Evolutionary conservation across 2,329 filamentous ascomycete species (phyloP).

Genomic region (Bipolaris zeicola): DNA sequence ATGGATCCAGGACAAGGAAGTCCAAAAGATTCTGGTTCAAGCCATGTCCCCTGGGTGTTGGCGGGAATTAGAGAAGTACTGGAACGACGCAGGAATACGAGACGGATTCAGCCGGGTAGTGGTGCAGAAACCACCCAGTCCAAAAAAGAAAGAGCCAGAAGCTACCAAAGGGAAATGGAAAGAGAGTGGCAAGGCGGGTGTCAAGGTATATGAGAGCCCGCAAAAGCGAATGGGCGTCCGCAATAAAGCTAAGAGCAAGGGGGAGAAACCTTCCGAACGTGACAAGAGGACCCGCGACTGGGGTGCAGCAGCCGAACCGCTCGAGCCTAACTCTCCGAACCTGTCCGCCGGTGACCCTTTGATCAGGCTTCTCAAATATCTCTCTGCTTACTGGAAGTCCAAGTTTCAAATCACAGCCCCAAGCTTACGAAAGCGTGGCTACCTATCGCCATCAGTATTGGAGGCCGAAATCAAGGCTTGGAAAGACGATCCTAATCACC

Average conservation of each 20-base stretch:
- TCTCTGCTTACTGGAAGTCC: slow-evolving; percentile 89
- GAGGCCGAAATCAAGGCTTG: slow-evolving; percentile 76
- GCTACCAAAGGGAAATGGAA: slow-evolving; percentile 43
- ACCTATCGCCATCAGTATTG: slow-evolving; percentile 76
- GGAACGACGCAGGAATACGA: slow-evolving; percentile 78
- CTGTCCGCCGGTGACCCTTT: slow-evolving; percentile 84
- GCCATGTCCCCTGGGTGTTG: slow-evolving; percentile 40
- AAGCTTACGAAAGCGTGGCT: slow-evolving; percentile 85
- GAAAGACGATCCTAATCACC: slow-evolving; percentile 65
- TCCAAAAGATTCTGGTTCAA: slow-evolving; percentile 41
- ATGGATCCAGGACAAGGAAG: slow-evolving; percentile 45
- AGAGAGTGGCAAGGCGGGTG: slow-evolving; percentile 50
- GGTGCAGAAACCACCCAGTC: slow-evolving; percentile 61
- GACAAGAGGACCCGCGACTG: slow-evolving; percentile 67
- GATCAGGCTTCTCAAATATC: slow-evolving; percentile 72
- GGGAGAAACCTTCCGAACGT: slow-evolving; percentile 48
- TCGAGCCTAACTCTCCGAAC: slow-evolving; percentile 74
- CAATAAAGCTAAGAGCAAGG: slow-evolving; percentile 22
- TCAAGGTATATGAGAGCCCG: slow-evolving; percentile 36
- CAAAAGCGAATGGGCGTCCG: slow-evolving; percentile 19
- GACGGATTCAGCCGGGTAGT: slow-evolving; percentile 80
- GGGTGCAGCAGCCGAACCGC: slow-evolving; percentile 69
- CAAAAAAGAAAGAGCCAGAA: slow-evolving; percentile 62
- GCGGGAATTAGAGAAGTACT: slow-evolving; percentile 51
- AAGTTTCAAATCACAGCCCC: slow-evolving; percentile 78